Percentiles rank a stretch among this genome's conserved stretches.
These are phyloP conservation scores for Epichloe sibirici DNA, from an alignment of 2,329 filamentous ascomycete genomes.

Conservation along the genomic window DNA sequence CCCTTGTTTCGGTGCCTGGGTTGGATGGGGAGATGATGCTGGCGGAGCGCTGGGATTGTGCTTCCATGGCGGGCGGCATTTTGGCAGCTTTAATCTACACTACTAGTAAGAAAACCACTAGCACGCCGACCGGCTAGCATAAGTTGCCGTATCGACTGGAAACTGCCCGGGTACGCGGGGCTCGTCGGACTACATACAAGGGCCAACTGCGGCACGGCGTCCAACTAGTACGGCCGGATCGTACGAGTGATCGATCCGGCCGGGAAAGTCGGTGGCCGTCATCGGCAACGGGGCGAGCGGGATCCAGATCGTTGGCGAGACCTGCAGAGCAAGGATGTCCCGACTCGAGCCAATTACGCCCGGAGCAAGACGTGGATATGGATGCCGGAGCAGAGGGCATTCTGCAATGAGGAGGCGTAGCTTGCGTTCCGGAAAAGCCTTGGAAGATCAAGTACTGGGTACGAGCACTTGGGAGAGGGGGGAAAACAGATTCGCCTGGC, in stretches of 20 bases:
- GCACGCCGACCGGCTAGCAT: background rate
- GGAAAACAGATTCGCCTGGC: slow-evolving; percentile 44
- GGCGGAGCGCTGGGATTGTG: slow-evolving; percentile 1
- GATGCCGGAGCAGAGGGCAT: slow-evolving; percentile 46
- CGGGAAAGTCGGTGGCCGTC: slow-evolving; percentile 40
- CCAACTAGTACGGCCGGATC: slow-evolving; percentile 38
- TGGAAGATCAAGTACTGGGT: slow-evolving; percentile 51
- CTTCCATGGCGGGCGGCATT: background rate
- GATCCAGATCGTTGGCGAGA: slow-evolving; percentile 43
- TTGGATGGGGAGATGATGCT: background rate
- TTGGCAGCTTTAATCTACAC: background rate
- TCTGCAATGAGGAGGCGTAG: slow-evolving; percentile 49
- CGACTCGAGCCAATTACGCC: slow-evolving; percentile 50
- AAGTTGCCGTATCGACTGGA: slow-evolving; percentile 39
- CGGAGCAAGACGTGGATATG: slow-evolving; percentile 54
- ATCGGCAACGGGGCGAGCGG: slow-evolving; percentile 54
- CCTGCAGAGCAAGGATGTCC: slow-evolving; percentile 31
- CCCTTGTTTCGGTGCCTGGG: background rate
- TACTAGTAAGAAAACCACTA: background rate
- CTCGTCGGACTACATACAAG: slow-evolving; percentile 39
- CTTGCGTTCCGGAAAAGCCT: slow-evolving; percentile 44
- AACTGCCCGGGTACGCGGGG: slow-evolving; percentile 48
- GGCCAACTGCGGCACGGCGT: slow-evolving; percentile 47
- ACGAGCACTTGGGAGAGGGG: slow-evolving; percentile 30
- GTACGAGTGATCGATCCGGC: slow-evolving; percentile 27